Percentiles rank a stretch among this genome's conserved stretches.
These are phyloP conservation scores for Alternaria longipes DNA, from an alignment of 2,329 filamentous ascomycete genomes.

Conservation along the genomic window DNA sequence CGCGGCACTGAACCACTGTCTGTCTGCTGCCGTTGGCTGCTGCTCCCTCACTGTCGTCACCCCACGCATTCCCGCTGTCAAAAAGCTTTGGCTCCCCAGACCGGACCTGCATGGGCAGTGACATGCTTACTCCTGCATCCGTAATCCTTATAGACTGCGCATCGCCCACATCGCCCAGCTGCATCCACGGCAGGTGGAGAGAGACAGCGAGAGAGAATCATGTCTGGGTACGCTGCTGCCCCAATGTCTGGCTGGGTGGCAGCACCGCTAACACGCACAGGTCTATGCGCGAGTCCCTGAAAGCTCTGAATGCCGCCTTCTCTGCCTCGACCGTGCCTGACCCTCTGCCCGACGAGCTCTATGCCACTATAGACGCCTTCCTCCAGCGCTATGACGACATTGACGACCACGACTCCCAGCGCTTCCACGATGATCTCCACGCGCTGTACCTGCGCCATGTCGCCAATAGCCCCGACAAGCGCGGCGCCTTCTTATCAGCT, in stretches of 20 bases:
- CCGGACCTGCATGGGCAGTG: slow-evolving; percentile 22
- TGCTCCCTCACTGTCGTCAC: slow-evolving; percentile 15
- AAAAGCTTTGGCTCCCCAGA: slow-evolving; percentile 15
- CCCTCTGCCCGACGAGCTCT: slow-evolving; percentile 73
- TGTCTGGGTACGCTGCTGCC: slow-evolving; percentile 33
- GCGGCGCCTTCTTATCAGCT: slow-evolving; percentile 74
- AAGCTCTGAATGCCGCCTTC: slow-evolving; percentile 57
- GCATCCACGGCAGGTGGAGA: slow-evolving; percentile 12
- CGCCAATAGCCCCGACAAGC: slow-evolving; percentile 63
- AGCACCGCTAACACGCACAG: slow-evolving; percentile 49
- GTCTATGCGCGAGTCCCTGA: slow-evolving; percentile 60
- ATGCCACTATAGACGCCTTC: slow-evolving; percentile 70
- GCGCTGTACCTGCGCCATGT: slow-evolving; percentile 73
- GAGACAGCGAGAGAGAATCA: slow-evolving; percentile 18
- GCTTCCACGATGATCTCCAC: slow-evolving; percentile 76
- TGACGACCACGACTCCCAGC: slow-evolving; percentile 74
- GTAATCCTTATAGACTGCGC: neutral
- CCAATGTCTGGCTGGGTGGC: slow-evolving; percentile 10
- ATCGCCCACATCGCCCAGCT: slow-evolving; percentile 10
- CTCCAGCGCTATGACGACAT: slow-evolving; percentile 72
- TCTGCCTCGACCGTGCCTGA: slow-evolving; percentile 52
- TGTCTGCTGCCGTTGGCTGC: slow-evolving; percentile 11
- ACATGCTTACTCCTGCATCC: slow-evolving; percentile 13
- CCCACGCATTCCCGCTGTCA: slow-evolving; percentile 30
- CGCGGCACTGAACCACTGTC: slow-evolving; percentile 11